Evolutionary conservation across 176 grass and related monocot species (phyloP).

Genomic region (Zea luxurians): DNA sequence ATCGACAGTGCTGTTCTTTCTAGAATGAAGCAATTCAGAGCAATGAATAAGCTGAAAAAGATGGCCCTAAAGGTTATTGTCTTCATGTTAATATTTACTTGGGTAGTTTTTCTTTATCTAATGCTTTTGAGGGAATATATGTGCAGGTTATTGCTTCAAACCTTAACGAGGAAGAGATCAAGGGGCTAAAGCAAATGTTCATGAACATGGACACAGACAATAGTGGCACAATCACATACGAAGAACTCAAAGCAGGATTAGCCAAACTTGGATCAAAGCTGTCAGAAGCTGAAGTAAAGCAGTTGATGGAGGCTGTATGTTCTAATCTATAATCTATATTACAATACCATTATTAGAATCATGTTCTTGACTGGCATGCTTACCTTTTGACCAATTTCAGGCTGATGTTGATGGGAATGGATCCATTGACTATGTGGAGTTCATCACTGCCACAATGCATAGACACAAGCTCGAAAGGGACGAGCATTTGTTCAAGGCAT

Average conservation of each 20-base stretch:
- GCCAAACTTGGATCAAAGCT: constrained; percentile 90
- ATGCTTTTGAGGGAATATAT: constrained; percentile 25
- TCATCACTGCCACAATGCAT: constrained; percentile 98
- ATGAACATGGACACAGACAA: constrained; percentile 91
- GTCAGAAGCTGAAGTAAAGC: constrained; percentile 94
- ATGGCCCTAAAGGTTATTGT: constrained; percentile 91
- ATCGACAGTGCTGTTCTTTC: constrained; percentile 96
- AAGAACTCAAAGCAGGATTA: constrained; percentile 93
- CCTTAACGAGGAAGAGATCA: constrained; percentile 93
- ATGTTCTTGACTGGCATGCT: constrained; percentile 28
- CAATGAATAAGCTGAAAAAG: constrained; percentile 99
- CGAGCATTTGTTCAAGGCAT: constrained; percentile 88
- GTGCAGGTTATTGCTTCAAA: constrained; percentile 93
- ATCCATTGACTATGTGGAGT: constrained; percentile 96
- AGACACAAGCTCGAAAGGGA: constrained; percentile 91
- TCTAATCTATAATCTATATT: constrained; percentile 26
- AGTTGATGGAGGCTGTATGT: constrained; percentile 93
- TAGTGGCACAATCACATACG: constrained; percentile 93
- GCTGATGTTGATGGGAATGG: constrained; percentile 99
- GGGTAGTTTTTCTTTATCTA: not conserved
- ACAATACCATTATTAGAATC: constrained; percentile 16
- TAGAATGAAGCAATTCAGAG: constrained; percentile 99
- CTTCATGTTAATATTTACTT: constrained; percentile 16
- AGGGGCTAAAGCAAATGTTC: constrained; percentile 99
- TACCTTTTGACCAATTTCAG: constrained; percentile 49